A percentile compares a stretch with the other conserved stretches of the same genome.
phyloP scores from a whole-genome alignment of 371 early-diverging fungal species.

The Lichtheimia ramosa region DNA sequence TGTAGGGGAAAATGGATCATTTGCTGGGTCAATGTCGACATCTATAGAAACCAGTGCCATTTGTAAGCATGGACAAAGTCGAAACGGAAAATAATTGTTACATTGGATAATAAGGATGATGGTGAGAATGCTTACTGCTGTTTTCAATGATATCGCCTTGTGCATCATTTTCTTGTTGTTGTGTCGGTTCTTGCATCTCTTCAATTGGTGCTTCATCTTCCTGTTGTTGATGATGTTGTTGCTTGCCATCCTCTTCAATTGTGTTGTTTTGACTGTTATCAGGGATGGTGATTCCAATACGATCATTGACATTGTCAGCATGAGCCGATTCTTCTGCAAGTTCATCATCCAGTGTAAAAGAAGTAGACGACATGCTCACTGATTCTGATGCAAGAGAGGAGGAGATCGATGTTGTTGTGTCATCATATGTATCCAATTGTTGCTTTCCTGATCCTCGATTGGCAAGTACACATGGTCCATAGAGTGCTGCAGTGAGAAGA shows the following conservation, averaged over 20 bases:
- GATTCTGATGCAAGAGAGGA: no score
- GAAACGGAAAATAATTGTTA: no score
- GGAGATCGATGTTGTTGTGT: neutral
- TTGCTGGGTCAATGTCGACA: neutral
- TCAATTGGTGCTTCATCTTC: neutral
- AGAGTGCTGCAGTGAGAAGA: no score
- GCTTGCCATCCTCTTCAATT: neutral
- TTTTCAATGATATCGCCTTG: constrained; percentile 4
- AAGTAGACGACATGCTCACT: no score
- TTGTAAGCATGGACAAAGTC: no score
- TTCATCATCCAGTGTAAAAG: no score
- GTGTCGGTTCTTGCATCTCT: neutral
- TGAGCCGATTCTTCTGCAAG: no score
- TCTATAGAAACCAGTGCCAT: neutral
- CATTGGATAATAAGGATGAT: no score
- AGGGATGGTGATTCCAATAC: neutral
- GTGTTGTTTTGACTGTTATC: neutral
- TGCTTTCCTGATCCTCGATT: constrained; percentile 2
- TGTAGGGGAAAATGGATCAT: constrained; percentile 5
- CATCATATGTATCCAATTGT: constrained; percentile 2
- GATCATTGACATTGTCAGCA: neutral
- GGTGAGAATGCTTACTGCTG: constrained; percentile 6
- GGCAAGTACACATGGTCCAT: neutral
- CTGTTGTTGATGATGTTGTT: neutral
- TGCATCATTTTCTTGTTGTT: neutral